Conservation (phyloP, 1,139 yeast genomes). For the Taiozyma sp. region DNA sequence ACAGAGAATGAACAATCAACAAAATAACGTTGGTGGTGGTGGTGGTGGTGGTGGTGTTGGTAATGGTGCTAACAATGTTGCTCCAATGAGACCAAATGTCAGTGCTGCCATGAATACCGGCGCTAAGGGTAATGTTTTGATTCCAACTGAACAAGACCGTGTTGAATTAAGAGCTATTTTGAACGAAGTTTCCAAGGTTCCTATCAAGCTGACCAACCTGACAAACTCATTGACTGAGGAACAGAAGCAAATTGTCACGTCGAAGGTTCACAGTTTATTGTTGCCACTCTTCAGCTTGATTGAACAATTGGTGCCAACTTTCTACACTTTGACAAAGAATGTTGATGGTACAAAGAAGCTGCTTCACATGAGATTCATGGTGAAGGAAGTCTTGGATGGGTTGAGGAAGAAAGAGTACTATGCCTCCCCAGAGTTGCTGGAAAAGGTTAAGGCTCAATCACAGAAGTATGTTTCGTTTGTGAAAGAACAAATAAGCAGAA, state of each 20-base stretch:
- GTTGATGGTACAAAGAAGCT: conserved; percentile 71
- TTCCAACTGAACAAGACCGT: conserved; percentile 42
- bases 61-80: background rate
- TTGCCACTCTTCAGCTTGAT: conserved; percentile 65
- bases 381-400: conserved; percentile 69
- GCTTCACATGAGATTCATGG: conserved; percentile 75
- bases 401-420: conserved; percentile 57
- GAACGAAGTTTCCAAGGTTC: conserved; percentile 65
- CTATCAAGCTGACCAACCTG: conserved; percentile 62
- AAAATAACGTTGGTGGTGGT: background rate
- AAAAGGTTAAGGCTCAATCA: conserved; percentile 66
- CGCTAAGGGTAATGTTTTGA: conserved; percentile 9
- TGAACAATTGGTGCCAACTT: conserved; percentile 74
- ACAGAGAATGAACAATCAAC: conserved; percentile 12
- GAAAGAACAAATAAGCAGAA: conserved; percentile 40
- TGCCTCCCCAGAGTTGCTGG: conserved; percentile 66
- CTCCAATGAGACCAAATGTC: background rate
- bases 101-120: conserved; percentile 5
- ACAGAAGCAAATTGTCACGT: conserved; percentile 61
- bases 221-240: conserved; percentile 55
- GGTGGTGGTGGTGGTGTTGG: background rate
- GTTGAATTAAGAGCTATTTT: conserved; percentile 55
- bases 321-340: conserved; percentile 68
- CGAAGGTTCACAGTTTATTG: conserved; percentile 46
- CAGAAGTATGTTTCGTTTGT: conserved; percentile 74